Conservation (phyloP, 768 basidiomycete genomes). For the Tephrocybe rancida region DNA sequence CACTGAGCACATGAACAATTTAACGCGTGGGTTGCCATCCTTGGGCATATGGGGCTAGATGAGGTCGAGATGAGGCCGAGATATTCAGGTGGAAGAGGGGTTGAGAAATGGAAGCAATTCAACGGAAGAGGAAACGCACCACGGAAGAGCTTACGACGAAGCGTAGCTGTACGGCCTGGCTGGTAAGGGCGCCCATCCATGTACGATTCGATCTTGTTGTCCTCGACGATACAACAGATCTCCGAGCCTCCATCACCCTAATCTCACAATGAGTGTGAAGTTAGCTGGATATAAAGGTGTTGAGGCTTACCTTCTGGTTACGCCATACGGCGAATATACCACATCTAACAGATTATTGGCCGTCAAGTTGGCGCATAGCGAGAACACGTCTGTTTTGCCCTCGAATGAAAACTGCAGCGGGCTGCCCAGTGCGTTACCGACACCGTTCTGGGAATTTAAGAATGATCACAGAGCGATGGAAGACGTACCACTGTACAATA, state of each 20-base stretch:
- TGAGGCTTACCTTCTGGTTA: slow-evolving; percentile 61
- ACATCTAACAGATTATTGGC: slow-evolving; percentile 43
- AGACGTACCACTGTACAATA: slow-evolving; percentile 41
- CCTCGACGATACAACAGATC: slow-evolving; percentile 91
- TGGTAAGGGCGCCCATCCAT: slow-evolving; percentile 81
- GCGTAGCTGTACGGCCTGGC: slow-evolving; percentile 70
- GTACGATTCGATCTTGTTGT: slow-evolving; percentile 72
- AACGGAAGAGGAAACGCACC: slow-evolving; percentile 42
- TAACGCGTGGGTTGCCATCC: slow-evolving; percentile 33
- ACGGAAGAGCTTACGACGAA: slow-evolving; percentile 83
- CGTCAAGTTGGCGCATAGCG: slow-evolving; percentile 43
- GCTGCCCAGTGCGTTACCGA: slow-evolving; percentile 24
- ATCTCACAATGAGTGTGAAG: neutral
- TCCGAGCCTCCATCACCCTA: slow-evolving; percentile 95
- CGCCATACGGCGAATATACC: slow-evolving; percentile 52
- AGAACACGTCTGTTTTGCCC: slow-evolving; percentile 41
- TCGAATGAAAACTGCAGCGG: slow-evolving; percentile 39
- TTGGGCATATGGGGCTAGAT: slow-evolving; percentile 54
- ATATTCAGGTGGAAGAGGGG: slow-evolving; percentile 56
- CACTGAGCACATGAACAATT: slow-evolving; percentile 78
- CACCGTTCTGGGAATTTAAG: slow-evolving; percentile 13
- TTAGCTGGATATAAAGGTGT: neutral
- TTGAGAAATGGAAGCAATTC: neutral
- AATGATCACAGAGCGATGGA: neutral
- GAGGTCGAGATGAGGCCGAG: no score